These are phyloP conservation scores for Medicago truncatula DNA, from an alignment of 306 rosid genomes.

Conservation along the genomic window MtrunA17r5.0-ANR NC_053043.1:18372501-18373000, in stretches of 20 bases:
- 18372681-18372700: conserved; percentile 91
- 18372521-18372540: conserved; percentile 23
- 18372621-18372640: conserved; percentile 64
- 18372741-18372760: conserved; percentile 81
- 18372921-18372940: conserved; percentile 67
- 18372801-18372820: conserved; percentile 63
- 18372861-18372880: conserved; percentile 61
- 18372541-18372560: conserved; percentile 37
- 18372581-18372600: conserved; percentile 96
- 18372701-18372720: conserved; percentile 72
- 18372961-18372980: conserved; percentile 59
- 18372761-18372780: conserved; percentile 90
- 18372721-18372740: conserved; percentile 73
- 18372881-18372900: conserved; percentile 66
- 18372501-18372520: conserved; percentile 1
- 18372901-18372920: conserved; percentile 79
- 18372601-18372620: conserved; percentile 74
- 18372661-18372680: conserved; percentile 67
- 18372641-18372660: conserved; percentile 59
- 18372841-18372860: conserved; percentile 72
- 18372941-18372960: conserved; percentile 61
- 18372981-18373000: conserved; percentile 79
- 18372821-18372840: conserved; percentile 80
- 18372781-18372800: conserved; percentile 60
- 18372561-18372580: conserved; percentile 66